A percentile compares a stretch with the other conserved stretches of the same genome.
phyloP scores from a whole-genome alignment of 148 eudicot genomes.

The Cornus suecica region DNA sequence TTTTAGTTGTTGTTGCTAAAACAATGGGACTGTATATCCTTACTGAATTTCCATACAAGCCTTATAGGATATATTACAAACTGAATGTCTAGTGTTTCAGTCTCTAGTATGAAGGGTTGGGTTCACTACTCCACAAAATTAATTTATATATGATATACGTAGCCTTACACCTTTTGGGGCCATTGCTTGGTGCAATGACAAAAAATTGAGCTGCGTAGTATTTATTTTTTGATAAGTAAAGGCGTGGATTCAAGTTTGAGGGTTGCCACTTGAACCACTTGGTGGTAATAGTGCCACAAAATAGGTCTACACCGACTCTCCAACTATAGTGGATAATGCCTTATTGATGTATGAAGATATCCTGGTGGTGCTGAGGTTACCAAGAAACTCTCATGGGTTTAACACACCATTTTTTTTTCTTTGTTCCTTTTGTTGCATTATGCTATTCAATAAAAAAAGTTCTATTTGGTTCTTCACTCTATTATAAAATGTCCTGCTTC shows the following conservation, averaged over 20 bases:
- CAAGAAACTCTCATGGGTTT: neutral
- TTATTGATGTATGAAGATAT: neutral
- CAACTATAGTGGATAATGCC: neutral
- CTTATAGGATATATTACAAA: neutral
- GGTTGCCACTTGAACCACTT: slow-evolving; percentile 2
- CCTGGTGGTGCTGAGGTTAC: neutral
- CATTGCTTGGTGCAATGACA: neutral
- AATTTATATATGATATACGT: neutral
- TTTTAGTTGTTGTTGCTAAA: neutral
- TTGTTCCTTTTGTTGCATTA: neutral
- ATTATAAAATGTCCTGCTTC: neutral
- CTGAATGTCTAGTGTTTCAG: neutral
- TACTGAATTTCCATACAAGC: neutral
- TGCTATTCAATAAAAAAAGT: neutral
- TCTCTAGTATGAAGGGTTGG: neutral
- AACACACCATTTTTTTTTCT: neutral
- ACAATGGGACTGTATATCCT: neutral
- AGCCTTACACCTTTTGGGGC: neutral
- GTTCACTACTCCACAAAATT: neutral
- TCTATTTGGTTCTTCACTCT: slow-evolving; percentile 1
- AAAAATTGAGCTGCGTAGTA: neutral
- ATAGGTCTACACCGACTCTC: neutral
- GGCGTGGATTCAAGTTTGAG: neutral
- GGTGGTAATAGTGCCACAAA: neutral
- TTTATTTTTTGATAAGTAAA: too few species aligned